Evolutionary conservation across 768 basidiomycete genomes (phyloP).

Genomic region (Phylloporus sp.): DNA sequence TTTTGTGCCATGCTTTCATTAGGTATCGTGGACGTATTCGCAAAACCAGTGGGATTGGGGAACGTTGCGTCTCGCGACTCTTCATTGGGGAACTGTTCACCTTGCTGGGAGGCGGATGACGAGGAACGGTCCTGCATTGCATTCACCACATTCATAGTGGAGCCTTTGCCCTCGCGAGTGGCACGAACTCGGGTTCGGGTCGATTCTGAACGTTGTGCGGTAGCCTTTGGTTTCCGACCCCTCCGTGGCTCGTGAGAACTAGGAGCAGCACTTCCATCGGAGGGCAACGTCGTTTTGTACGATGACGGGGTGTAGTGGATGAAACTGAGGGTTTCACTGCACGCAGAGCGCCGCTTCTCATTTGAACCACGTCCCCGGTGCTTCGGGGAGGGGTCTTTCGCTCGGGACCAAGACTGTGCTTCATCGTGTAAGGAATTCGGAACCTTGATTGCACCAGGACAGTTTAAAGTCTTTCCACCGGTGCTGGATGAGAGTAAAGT

Average conservation of each 20-base stretch:
- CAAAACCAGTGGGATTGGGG: not conserved
- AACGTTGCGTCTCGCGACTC: not conserved
- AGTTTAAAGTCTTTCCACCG: conserved; percentile 5
- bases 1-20: too few relatives aligned
- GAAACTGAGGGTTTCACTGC: not conserved
- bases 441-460: conserved; percentile 1
- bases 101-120: not conserved
- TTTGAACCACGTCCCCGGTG: too few relatives aligned
- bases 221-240: not conserved
- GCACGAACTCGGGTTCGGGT: not conserved
- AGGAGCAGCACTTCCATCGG: not conserved
- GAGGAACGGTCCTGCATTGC: not conserved
- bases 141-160: not conserved
- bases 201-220: not conserved
- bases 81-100: not conserved
- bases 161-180: too few relatives aligned
- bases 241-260: too few relatives aligned
- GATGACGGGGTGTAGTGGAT: not conserved
- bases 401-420: conserved; percentile 5
- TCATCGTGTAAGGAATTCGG: not conserved
- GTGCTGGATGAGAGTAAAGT: conserved; percentile 8
- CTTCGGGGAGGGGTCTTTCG: conserved; percentile 14
- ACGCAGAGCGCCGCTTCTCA: not conserved
- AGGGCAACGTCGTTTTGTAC: too few relatives aligned
- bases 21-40: too few relatives aligned